Evolutionary conservation across 805 yeast species (phyloP), one percentile per base, ranked within the genome.

Genomic region (Kazachstania psychrophila): DNA sequence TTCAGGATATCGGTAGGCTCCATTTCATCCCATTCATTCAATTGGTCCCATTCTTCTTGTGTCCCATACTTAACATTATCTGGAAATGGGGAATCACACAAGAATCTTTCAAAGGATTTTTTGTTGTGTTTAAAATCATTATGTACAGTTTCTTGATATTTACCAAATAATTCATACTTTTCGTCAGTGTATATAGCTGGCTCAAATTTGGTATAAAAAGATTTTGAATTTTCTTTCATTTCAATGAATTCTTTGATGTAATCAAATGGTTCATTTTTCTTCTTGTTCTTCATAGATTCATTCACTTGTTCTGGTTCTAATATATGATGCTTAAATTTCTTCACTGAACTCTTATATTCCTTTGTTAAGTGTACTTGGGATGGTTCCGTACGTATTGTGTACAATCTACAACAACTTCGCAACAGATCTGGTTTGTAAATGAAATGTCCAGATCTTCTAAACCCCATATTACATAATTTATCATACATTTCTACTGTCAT

Each of bases 331-430:
- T 42, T 68, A 47, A 84, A 81, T 44, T 79, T 65, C 47, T 80
- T 83, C 4, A 85, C 52, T 3, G 69, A 67, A 40, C 77, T 75
- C 26, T 86, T 68, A 38, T 77, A 79, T 33, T 83, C 88, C 52
- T 84, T 85, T 17, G 66, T 60, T 5, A 78, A 55, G 25, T 65
- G 64, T 46, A 77, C 66, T 18, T 56, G 49, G 0, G 51, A 51
- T 13, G 71, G 57, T 16, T 64, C 64, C 0, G 94, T 77, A 36
- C 96, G 57, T 13, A 87, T 83, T 0, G 95, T 79, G 54, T 75
- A 84, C 56, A 77, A 69, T 15, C 88, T 68, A 48, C 96, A 87
- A 53, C 96, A 87, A 28, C 75, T 74, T 27, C 87, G 58, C 22
- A 80, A 51, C 42, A 75, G 56, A 53, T 88, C 95, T 0, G 83